A percentile compares a stretch with the other conserved stretches of the same genome.
phyloP scores from a whole-genome alignment of 345 rosid species.

The Firmiana major region DNA sequence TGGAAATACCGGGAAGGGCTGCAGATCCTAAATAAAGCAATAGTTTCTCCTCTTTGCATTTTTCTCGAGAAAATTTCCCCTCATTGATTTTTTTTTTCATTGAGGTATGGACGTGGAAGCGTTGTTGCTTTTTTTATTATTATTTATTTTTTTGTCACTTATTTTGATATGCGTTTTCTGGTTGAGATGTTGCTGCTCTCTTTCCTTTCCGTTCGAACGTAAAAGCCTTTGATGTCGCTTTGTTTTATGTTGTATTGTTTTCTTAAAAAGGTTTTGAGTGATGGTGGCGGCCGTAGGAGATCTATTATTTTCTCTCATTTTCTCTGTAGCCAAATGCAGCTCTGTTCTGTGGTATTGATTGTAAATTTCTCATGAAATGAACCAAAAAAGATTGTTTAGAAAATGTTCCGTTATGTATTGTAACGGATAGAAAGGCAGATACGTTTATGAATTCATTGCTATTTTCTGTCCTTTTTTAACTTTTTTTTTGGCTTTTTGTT shows the following conservation, averaged over 20 bases:
- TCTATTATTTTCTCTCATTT: slow-evolving; percentile 1
- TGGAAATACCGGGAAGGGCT: background rate
- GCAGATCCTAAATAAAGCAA: background rate
- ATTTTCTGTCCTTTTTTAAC: background rate
- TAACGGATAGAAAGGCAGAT: background rate
- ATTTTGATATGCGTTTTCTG: background rate
- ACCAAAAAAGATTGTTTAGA: background rate
- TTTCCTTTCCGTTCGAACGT: background rate
- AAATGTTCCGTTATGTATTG: background rate
- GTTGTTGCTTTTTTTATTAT: background rate
- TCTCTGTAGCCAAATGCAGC: background rate
- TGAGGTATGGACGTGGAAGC: slow-evolving; percentile 1
- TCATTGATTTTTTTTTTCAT: background rate
- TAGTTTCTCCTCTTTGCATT: background rate
- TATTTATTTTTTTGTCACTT: too few relatives aligned
- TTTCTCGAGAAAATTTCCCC: background rate
- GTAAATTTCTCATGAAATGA: background rate
- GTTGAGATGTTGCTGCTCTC: background rate
- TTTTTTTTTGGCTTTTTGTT: background rate
- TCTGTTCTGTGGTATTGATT: background rate
- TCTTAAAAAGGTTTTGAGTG: background rate
- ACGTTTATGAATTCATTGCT: background rate
- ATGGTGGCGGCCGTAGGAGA: slow-evolving; percentile 1
- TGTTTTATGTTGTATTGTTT: background rate
- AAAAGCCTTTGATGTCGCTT: background rate